Conservation (phyloP, 225 moss, liverwort and hornwort genomes). For the Pseudoscleropodium purum region DNA sequence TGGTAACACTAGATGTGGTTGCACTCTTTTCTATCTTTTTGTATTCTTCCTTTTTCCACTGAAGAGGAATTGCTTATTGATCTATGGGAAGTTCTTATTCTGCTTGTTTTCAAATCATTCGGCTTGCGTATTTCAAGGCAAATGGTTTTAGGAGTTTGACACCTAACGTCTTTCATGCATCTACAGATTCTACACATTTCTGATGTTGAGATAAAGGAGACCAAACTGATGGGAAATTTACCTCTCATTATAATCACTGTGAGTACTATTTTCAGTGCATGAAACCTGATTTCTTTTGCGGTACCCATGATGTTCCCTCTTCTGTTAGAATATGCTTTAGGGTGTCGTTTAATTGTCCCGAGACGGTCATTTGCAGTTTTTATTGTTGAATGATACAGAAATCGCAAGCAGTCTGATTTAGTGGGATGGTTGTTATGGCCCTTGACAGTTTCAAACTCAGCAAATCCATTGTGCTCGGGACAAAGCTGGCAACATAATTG, state of each 20-base stretch:
- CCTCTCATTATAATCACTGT: slow-evolving; percentile 90
- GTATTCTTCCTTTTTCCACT: neutral
- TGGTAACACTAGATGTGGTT: neutral
- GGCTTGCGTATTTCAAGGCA: neutral
- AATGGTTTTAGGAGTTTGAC: neutral
- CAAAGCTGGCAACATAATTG: slow-evolving; percentile 82
- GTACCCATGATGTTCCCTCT: neutral
- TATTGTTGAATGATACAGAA: neutral
- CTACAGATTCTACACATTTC: slow-evolving; percentile 91
- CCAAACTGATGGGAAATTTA: slow-evolving; percentile 86
- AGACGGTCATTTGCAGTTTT: neutral
- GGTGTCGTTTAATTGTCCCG: neutral
- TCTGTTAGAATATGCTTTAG: neutral
- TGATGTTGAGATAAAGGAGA: slow-evolving; percentile 94
- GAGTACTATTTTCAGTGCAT: slow-evolving; percentile 9
- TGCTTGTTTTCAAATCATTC: neutral
- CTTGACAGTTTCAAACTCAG: slow-evolving; percentile 83
- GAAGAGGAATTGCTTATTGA: neutral
- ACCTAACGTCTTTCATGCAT: neutral
- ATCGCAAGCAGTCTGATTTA: neutral
- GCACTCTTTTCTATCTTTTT: neutral
- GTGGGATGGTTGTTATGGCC: neutral
- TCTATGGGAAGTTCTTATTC: neutral
- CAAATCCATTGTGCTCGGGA: slow-evolving; percentile 94
- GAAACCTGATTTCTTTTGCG: neutral